Evolutionary conservation across 2,329 filamentous ascomycete genomes (phyloP).

Genomic region (Sclerotinia spermophila): DNA sequence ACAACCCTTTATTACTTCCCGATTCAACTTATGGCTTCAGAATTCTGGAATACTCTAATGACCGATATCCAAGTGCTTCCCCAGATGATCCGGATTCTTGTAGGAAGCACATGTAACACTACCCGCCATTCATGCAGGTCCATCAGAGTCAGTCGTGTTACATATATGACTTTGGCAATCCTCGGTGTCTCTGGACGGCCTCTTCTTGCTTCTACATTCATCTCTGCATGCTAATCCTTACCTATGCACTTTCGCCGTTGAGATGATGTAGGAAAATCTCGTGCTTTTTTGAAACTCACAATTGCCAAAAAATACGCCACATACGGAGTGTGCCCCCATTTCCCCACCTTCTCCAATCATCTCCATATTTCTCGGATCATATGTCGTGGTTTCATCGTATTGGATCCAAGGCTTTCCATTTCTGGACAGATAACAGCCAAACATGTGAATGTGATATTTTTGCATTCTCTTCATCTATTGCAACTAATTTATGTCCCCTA

Average conservation of each 20-base stretch:
- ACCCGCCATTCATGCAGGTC: conserved; percentile 13
- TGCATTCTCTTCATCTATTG: conserved; percentile 10
- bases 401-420: neutral
- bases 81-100: neutral
- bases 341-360: conserved; percentile 13
- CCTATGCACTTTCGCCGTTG: neutral
- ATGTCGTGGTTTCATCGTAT: conserved; percentile 16
- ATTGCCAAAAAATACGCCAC: neutral
- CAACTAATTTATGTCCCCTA: neutral
- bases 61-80: neutral
- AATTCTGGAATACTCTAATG: neutral
- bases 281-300: neutral
- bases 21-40: neutral
- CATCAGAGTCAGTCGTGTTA: conserved; percentile 9
- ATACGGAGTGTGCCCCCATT: neutral
- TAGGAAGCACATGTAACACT: conserved; percentile 7
- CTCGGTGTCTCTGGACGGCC: neutral
- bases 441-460: conserved; percentile 16
- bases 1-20: neutral
- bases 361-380: neutral
- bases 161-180: neutral
- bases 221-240: neutral
- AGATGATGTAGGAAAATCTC: conserved; percentile 4
- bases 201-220: neutral
- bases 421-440: neutral